Base-by-base conservation (phyloP, 2,329 filamentous ascomycete genomes). In the Aspergillus melleus region DNA sequence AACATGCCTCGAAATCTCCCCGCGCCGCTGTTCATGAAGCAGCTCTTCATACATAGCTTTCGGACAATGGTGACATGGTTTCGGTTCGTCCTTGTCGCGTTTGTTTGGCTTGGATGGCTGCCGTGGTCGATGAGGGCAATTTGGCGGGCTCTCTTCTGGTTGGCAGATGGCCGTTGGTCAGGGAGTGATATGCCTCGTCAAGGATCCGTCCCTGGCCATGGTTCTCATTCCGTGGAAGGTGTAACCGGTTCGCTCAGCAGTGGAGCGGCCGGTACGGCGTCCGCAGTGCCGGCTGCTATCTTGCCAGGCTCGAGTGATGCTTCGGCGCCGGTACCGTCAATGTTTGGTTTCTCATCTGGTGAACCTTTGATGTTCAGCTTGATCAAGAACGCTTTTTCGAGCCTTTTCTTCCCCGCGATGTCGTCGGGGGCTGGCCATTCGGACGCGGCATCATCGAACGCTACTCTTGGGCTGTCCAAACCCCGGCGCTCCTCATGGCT, bases 131-230 rank as follows among this genome's bases (percentile, higher is more conserved):
- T 98, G 85, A 87, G 96, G 68, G 89, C 90, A 42, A 88, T 96
- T 51, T 99, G 95, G 96, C 87, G 94, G 44, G 90, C 92, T 61
- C 83, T 98, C 66, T 98, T 99, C 78, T 99, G 93, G 92, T 81
- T 96, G 62, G 93, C 90, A 61, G 93, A 97, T 74, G 83, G 91
- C 79, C 83, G 91, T 32, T 88, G 86, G 85, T 74, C 79, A 10
- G 71, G 70, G 26, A 66, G 62, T 46, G 71, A 73, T 46, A 61
- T 36, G n/a, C 51, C 61, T 49, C 70, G 68, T 26, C 61, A 64
- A 65, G 26, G 52, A 55, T 52, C 64, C 26, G 59, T 64, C 6
- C 66, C 67, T 49, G 53, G 67, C 14, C 64, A 58, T 42, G 51
- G 69, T 16, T 56, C 64, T 12, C 65, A 70, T 20, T 54, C 68